phyloP scores from a whole-genome alignment of 106 monocot species.

The Dendrobium officinale region DNA sequence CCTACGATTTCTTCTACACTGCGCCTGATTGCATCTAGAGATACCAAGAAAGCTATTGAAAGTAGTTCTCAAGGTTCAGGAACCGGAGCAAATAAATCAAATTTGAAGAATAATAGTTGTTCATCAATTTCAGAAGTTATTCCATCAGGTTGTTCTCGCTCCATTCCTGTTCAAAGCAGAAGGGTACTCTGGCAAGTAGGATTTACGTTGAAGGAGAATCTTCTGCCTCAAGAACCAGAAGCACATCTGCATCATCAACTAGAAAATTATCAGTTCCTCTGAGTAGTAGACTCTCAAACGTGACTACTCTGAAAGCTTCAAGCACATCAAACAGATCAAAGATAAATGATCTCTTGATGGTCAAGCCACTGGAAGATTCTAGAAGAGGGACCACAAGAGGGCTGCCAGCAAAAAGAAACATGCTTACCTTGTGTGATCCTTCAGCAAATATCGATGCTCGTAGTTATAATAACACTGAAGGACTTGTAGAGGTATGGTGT shows the following conservation, averaged over 20 bases:
- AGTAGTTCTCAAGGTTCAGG: not conserved
- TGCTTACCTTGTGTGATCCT: not conserved
- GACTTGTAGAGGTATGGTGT: conserved; percentile 7
- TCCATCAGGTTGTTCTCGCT: not conserved
- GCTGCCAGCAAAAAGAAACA: not conserved
- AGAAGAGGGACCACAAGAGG: not conserved
- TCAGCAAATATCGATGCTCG: not conserved
- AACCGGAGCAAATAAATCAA: not conserved
- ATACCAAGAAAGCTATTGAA: not conserved
- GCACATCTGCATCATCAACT: not conserved
- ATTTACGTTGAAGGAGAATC: no score
- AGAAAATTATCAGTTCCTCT: not conserved
- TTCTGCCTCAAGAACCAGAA: not conserved
- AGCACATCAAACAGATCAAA: not conserved
- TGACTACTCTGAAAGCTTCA: not conserved
- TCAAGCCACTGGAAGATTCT: not conserved
- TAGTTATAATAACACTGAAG: not conserved
- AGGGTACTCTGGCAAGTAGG: not conserved
- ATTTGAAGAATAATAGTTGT: not conserved
- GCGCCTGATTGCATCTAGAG: conserved; percentile 7
- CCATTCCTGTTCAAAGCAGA: not conserved
- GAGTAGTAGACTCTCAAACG: not conserved
- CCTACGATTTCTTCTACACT: conserved; percentile 1
- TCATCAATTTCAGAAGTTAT: conserved; percentile 4
- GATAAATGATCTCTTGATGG: not conserved